phyloP scores from a whole-genome alignment of 2,329 filamentous ascomycete species.

The Capronia americana region DNA sequence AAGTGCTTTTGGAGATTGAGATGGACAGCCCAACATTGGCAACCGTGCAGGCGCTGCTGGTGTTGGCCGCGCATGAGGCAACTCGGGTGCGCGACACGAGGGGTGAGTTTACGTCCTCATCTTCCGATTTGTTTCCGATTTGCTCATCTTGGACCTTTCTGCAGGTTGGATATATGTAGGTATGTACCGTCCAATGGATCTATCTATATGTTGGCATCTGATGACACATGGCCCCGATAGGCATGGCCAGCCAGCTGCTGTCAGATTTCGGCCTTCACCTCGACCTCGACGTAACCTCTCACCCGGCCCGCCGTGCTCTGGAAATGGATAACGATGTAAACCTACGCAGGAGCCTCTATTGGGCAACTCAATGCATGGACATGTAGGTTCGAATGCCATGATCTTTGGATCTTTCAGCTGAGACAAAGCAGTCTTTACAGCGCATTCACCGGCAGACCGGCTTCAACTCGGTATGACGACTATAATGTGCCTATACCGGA shows the following conservation, averaged over 20 bases:
- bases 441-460: neutral
- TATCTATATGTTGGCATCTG: too few species aligned
- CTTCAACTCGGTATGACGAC: too few species aligned
- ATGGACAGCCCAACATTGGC: slow-evolving; percentile 56
- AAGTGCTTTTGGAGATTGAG: slow-evolving; percentile 55
- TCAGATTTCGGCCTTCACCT: slow-evolving; percentile 53
- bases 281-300: slow-evolving; percentile 32
- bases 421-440: neutral
- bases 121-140: neutral
- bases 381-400: slow-evolving; percentile 10
- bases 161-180: slow-evolving; percentile 19
- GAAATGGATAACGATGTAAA: neutral
- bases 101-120: slow-evolving; percentile 47
- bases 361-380: slow-evolving; percentile 44
- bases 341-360: slow-evolving; percentile 46
- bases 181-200: neutral
- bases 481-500: too few species aligned
- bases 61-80: slow-evolving; percentile 55
- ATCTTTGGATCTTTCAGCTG: neutral
- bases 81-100: slow-evolving; percentile 53
- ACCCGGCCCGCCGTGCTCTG: neutral
- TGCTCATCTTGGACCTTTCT: slow-evolving; percentile 2
- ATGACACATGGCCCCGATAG: slow-evolving; percentile 25
- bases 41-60: slow-evolving; percentile 55
- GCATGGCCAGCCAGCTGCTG: slow-evolving; percentile 54